A percentile compares a stretch with the other conserved stretches of the same genome.
These are phyloP conservation scores for Daldinia caldariorum DNA, from an alignment of 495 filamentous ascomycete genomes.

Conservation along the genomic window DNA sequence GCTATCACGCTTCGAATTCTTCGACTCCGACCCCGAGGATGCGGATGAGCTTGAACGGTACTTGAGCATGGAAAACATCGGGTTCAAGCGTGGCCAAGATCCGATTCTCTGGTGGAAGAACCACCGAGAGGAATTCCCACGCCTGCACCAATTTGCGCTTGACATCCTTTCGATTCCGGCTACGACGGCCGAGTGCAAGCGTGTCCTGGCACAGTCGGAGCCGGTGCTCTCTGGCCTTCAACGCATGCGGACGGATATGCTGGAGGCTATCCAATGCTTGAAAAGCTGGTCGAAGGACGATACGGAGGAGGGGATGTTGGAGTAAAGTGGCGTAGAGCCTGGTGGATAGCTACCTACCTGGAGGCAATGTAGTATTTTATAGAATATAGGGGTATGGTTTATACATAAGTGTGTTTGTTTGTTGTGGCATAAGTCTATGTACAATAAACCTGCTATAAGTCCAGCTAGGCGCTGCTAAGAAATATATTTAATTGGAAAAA, in stretches of 20 bases:
- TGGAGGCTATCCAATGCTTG: not conserved
- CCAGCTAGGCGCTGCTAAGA: too few species aligned
- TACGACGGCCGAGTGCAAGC: not conserved
- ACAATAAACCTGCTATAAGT: too few species aligned
- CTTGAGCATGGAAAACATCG: not conserved
- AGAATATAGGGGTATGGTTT: not conserved
- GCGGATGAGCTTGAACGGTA: not conserved
- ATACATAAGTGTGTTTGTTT: not conserved
- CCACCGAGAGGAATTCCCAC: not conserved
- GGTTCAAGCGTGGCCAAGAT: not conserved
- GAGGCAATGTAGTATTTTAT: not conserved
- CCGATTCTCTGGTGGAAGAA: not conserved
- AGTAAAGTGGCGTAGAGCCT: too few species aligned
- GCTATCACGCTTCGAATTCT: not conserved
- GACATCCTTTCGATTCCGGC: not conserved
- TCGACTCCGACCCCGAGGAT: not conserved
- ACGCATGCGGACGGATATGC: not conserved
- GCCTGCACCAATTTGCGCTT: not conserved
- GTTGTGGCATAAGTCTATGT: too few species aligned
- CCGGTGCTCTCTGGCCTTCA: not conserved
- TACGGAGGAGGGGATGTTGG: not conserved
- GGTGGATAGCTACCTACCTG: too few species aligned
- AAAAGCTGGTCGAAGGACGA: not conserved
- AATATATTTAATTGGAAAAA: too few species aligned
- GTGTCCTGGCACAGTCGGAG: not conserved